phyloP scores from a whole-genome alignment of 352 stramenopile species.

The Phytophthora palmivora region DNA sequence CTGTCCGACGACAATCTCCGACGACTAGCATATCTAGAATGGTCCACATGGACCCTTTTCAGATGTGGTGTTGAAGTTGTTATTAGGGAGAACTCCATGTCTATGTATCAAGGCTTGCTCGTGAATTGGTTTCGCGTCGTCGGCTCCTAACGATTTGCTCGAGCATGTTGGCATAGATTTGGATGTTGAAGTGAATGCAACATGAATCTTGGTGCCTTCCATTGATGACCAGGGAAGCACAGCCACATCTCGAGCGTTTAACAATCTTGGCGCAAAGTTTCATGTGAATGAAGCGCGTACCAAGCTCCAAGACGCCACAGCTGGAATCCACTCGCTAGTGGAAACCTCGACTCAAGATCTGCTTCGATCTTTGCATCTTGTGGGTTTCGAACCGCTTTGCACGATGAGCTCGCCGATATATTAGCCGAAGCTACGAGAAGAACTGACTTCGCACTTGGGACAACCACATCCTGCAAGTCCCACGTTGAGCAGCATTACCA shows the following conservation, averaged over 20 bases:
- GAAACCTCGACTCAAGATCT: constrained; percentile 22
- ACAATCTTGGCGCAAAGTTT: constrained; percentile 18
- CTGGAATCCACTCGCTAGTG: constrained; percentile 27
- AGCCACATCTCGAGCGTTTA: neutral
- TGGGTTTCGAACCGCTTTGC: constrained; percentile 7
- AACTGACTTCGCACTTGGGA: neutral
- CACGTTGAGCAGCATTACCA: constrained; percentile 22
- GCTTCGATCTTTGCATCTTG: constrained; percentile 11
- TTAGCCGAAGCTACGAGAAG: constrained; percentile 3
- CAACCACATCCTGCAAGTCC: constrained; percentile 7
- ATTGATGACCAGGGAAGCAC: neutral
- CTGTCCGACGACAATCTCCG: constrained; percentile 8
- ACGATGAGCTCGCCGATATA: neutral
- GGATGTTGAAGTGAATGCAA: constrained; percentile 14
- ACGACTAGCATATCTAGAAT: constrained; percentile 3
- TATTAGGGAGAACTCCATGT: no score
- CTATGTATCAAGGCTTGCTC: no score
- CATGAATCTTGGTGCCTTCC: neutral
- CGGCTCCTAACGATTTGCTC: neutral
- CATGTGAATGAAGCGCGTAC: constrained; percentile 9
- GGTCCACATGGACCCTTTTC: constrained; percentile 3
- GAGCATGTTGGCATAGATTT: neutral
- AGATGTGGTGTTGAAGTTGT: neutral
- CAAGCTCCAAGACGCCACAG: constrained; percentile 2
- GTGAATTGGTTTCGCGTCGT: neutral